A percentile compares a stretch with the other conserved stretches of the same genome.
These are phyloP conservation scores for Stagonosporopsis cucurbitacearum DNA, from an alignment of 2,329 filamentous ascomycete species.

Conservation along the genomic window DNA sequence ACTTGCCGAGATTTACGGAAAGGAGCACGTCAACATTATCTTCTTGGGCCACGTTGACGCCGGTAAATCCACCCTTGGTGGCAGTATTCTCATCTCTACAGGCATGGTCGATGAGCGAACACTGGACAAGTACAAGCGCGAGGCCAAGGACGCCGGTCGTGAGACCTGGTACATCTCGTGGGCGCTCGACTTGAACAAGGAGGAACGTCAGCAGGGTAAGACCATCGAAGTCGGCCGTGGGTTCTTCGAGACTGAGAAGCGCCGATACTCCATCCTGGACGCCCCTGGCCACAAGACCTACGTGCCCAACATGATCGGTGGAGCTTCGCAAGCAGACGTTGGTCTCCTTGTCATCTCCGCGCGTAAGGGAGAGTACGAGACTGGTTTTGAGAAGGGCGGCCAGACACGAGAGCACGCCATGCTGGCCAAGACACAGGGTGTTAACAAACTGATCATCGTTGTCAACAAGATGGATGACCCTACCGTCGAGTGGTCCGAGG, in stretches of 20 bases:
- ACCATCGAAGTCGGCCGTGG: slow-evolving; percentile 96
- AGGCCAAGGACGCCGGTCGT: slow-evolving; percentile 93
- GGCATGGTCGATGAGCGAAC: slow-evolving; percentile 99
- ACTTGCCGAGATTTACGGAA: slow-evolving; percentile 94
- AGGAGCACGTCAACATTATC: slow-evolving; percentile 92
- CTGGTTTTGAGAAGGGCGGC: slow-evolving; percentile 94
- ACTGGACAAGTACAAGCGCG: slow-evolving; percentile 89
- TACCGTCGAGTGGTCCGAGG: slow-evolving; percentile 94
- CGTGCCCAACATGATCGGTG: slow-evolving; percentile 97
- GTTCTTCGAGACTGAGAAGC: slow-evolving; percentile 93
- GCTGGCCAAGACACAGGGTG: slow-evolving; percentile 96
- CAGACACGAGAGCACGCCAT: slow-evolving; percentile 98
- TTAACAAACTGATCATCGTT: slow-evolving; percentile 92
- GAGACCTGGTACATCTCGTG: slow-evolving; percentile 99
- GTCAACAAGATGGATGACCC: slow-evolving; percentile 98
- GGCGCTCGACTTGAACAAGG: slow-evolving; percentile 96
- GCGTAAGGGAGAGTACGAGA: slow-evolving; percentile 98
- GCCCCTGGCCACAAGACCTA: slow-evolving; percentile 98
- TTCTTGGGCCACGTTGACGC: slow-evolving; percentile 99
- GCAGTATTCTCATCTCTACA: slow-evolving; percentile 88
- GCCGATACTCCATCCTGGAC: slow-evolving; percentile 94
- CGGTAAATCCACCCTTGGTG: slow-evolving; percentile 94
- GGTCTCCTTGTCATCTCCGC: slow-evolving; percentile 96
- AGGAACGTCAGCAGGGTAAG: slow-evolving; percentile 95
- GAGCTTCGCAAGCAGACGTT: slow-evolving; percentile 68